Evolutionary conservation across 306 rosid genomes (phyloP), one percentile per base, ranked within the genome.

Genomic region (Cucurbita pepo): DNA sequence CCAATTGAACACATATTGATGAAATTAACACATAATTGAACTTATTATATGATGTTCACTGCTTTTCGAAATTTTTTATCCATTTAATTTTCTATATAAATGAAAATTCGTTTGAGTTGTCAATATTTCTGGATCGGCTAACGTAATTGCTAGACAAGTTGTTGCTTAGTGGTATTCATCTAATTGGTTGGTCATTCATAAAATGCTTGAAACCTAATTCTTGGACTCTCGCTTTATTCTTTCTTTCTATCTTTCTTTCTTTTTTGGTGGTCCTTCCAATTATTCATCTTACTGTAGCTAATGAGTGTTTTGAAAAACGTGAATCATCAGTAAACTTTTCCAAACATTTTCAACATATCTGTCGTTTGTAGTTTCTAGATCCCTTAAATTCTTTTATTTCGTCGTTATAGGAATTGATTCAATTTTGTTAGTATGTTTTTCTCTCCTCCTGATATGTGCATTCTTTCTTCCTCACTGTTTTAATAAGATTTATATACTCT

Each of bases 401-500:
- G 6, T 44, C 44, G 56, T 2, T 30, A 67, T 30, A 6, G 56
- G 41, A 40, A 52, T 34, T 54, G 54, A 70, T 52, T 70, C 16
- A 36, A 9, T 50, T 51, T 50, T 70, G 74, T 34, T 59, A 18
- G 18, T 36, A 21, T 56, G 44, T 73, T 45, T 52, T 22, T 38
- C 8, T 9, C 10, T 59, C 10, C 55, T 7, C 18, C 56, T 15
- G 18, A 48, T 25, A 57, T 69, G 58, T 50, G 22, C 15, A 67
- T 22, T 47, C 11, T 45, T 67, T 67, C 13, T 60, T 65, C 10
- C 25, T 67, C 55, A 8, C 43, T 0, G 16, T 8, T 57, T 73
- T 40, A 56, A 22, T 7, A 59, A 47, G 54, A 72, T 54, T 4
- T 80, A 79, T 56, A 86, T 92, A 88, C 60, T 72, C 81, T 34